Evolutionary conservation across 2,329 filamentous ascomycete genomes (phyloP).

Genomic region (Paecilomyces fulvus): DNA sequence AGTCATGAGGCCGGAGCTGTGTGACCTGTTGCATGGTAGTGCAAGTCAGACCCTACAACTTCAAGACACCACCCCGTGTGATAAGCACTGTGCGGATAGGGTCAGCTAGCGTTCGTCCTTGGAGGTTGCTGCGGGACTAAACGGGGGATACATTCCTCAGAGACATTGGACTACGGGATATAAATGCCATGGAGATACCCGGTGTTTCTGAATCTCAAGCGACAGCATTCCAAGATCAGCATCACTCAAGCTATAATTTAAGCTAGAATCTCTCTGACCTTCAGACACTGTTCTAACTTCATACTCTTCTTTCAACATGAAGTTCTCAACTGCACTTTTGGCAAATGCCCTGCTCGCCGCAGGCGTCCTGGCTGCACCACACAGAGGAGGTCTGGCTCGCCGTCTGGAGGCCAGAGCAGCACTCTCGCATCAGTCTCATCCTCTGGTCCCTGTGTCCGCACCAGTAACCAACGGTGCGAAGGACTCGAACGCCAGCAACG

Average conservation of each 20-base stretch:
- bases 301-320: constrained; percentile 17
- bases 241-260: background rate
- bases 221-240: background rate
- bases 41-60: background rate
- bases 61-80: background rate
- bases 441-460: constrained; percentile 7
- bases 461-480: background rate
- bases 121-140: background rate
- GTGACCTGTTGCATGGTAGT: background rate
- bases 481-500: constrained; percentile 29
- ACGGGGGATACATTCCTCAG: background rate
- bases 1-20: background rate
- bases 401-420: constrained; percentile 21
- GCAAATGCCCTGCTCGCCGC: constrained; percentile 15
- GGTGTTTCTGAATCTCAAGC: background rate
- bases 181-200: background rate
- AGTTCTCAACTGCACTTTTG: constrained; percentile 14
- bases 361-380: constrained; percentile 20
- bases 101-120: background rate
- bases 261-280: background rate
- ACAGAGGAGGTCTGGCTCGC: constrained; percentile 16
- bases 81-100: background rate
- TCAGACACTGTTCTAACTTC: background rate
- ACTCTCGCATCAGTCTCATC: constrained; percentile 17
- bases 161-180: background rate